Evolutionary conservation across 805 yeast genomes (phyloP), one percentile per base, ranked within the genome.

Genomic region (Starmera dryadoides): DNA sequence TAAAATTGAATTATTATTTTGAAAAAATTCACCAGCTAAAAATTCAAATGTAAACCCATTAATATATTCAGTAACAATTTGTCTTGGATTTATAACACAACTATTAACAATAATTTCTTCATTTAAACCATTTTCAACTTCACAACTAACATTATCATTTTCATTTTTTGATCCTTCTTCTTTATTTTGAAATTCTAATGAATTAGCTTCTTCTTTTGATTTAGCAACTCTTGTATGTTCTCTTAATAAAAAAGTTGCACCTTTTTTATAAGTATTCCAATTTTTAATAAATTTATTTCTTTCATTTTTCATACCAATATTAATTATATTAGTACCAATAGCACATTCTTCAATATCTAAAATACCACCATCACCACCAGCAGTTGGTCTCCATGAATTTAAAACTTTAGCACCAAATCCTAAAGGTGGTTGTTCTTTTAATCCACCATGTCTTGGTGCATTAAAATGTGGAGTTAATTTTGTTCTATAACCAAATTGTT

Each of bases 381-480:
- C 54, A 6, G 55, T 49, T 26, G 59, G 49, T 55, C 88, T 68
- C 86, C 87, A 83, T 28, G 62, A 58, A 2, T 88, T 87, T 55
- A 81, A 73, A 10, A 95, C 95, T 57, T 85, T 85, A 38, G 81
- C 71, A 7, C 95, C 95, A 64, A 91, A 93, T 1, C 98, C 98
- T 41, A 93, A 67, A 14, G 85, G 75, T 15, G 96, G 96, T 41
- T 69, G 62, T 33, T 58, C 54, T 15, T 51, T 57, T 25, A 63
- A 52, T 11, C 68, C 64, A 37, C 63, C 63, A 35, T 61, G 66
- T 52, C 78, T 73, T 19, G 94, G 93, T 30, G 86, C 63, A 52
- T 84, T 88, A 61, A 89, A 93, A 63, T 93, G 98, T 5, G 98
- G 98, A 0, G 98, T 93, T 32, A 93, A 71, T 56, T 93, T 93